These are phyloP conservation scores for Phialocephala subalpina DNA, from an alignment of 2,329 filamentous ascomycete genomes.

Conservation along the genomic window DNA sequence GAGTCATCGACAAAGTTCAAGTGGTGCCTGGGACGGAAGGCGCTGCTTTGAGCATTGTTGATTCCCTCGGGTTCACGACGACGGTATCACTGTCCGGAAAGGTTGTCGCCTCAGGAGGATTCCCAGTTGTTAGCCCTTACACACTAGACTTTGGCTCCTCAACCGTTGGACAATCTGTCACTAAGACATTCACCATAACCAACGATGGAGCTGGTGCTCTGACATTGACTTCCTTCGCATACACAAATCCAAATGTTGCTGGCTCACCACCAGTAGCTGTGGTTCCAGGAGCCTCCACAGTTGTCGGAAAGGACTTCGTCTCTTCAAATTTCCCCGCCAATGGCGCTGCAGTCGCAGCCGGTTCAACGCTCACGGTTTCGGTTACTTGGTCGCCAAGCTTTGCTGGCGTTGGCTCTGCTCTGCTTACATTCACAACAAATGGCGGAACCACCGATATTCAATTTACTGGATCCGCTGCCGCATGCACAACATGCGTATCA, in stretches of 20 bases:
- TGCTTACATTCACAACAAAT: conserved; percentile 10
- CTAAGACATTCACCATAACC: not conserved
- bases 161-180: not conserved
- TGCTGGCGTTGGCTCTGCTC: not conserved
- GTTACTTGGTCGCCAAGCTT: conserved; percentile 3
- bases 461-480: not conserved
- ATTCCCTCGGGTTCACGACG: not conserved
- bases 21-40: not conserved
- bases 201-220: not conserved
- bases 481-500: not conserved
- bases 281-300: not conserved
- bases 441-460: conserved; percentile 11
- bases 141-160: not conserved
- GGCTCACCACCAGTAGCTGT: not conserved
- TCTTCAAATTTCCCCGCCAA: conserved; percentile 12
- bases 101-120: not conserved
- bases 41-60: not conserved
- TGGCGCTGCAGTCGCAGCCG: conserved; percentile 12
- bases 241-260: conserved; percentile 1
- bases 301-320: conserved; percentile 15
- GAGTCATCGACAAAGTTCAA: not conserved
- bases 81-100: not conserved
- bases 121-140: conserved; percentile 1
- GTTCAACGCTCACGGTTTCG: conserved; percentile 8
- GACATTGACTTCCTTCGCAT: conserved; percentile 12